These are phyloP conservation scores for Daedaleopsis sinensis DNA, from an alignment of 768 basidiomycete species.

Conservation along the genomic window DNA sequence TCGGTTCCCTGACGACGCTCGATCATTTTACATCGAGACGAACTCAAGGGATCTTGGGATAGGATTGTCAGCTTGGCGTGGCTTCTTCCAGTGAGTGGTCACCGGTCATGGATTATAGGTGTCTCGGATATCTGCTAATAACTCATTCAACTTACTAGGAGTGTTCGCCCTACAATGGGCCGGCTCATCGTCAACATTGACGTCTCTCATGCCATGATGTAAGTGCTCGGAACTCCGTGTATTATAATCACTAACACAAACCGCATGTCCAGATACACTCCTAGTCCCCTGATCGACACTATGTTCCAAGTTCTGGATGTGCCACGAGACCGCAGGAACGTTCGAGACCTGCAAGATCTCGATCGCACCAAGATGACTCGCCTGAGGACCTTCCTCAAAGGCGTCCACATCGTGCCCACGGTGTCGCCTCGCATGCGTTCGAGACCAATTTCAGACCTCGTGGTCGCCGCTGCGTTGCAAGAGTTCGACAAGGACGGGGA, in stretches of 20 bases:
- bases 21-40: slow-evolving; percentile 13
- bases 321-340: background rate
- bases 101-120: too few relatives aligned
- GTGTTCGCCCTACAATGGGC: slow-evolving; percentile 21
- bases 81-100: slow-evolving; percentile 22
- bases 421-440: slow-evolving; percentile 21
- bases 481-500: slow-evolving; percentile 43
- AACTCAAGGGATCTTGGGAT: slow-evolving; percentile 1
- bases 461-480: slow-evolving; percentile 41
- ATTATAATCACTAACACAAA: too few relatives aligned
- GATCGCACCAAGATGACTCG: background rate
- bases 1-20: slow-evolving; percentile 15
- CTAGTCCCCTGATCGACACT: slow-evolving; percentile 3
- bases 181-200: slow-evolving; percentile 23
- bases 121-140: too few relatives aligned
- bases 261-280: slow-evolving; percentile 16
- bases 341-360: slow-evolving; percentile 9
- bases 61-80: slow-evolving; percentile 18
- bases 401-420: slow-evolving; percentile 15
- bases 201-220: slow-evolving; percentile 19
- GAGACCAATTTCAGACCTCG: slow-evolving; percentile 40
- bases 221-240: too few relatives aligned
- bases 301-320: slow-evolving; percentile 4
- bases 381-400: slow-evolving; percentile 33
- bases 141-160: slow-evolving; percentile 12